Evolutionary conservation across 495 filamentous ascomycete genomes (phyloP).

Genomic region (Aspergillus baeticus): DNA sequence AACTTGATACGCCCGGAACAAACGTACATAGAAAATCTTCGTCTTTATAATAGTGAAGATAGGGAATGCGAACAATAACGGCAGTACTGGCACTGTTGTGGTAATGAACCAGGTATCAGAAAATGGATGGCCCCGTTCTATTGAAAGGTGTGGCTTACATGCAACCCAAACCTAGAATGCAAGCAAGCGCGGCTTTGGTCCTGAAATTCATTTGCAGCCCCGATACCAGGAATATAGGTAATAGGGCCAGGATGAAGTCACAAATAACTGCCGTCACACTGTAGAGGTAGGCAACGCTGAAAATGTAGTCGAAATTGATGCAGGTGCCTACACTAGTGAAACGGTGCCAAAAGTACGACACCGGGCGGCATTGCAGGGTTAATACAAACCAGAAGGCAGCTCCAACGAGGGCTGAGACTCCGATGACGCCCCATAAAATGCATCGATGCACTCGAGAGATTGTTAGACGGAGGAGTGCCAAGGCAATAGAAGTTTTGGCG

Average conservation of each 20-base stretch:
- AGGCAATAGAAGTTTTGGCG: slow-evolving; percentile 39
- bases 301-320: slow-evolving; percentile 26
- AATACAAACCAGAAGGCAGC: slow-evolving; percentile 40
- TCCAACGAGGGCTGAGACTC: slow-evolving; percentile 25
- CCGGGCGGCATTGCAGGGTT: slow-evolving; percentile 42
- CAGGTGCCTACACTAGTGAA: slow-evolving; percentile 29
- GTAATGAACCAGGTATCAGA: not conserved
- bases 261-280: slow-evolving; percentile 38
- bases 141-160: slow-evolving; percentile 25
- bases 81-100: slow-evolving; percentile 39
- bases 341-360: slow-evolving; percentile 39
- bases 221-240: slow-evolving; percentile 37
- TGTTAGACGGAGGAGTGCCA: slow-evolving; percentile 43
- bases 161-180: slow-evolving; percentile 42
- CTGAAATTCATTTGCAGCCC: slow-evolving; percentile 37
- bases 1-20: not conserved
- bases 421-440: slow-evolving; percentile 33
- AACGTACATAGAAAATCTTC: slow-evolving; percentile 34
- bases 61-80: slow-evolving; percentile 40
- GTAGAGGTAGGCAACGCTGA: slow-evolving; percentile 40
- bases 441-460: slow-evolving; percentile 23
- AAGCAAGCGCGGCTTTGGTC: slow-evolving; percentile 36
- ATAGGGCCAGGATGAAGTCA: slow-evolving; percentile 41
- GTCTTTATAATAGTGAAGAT: slow-evolving; percentile 29
- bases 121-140: not conserved